Conservation (phyloP, 2,329 filamentous ascomycete genomes). For the Hypoxylon rubiginosum region DNA sequence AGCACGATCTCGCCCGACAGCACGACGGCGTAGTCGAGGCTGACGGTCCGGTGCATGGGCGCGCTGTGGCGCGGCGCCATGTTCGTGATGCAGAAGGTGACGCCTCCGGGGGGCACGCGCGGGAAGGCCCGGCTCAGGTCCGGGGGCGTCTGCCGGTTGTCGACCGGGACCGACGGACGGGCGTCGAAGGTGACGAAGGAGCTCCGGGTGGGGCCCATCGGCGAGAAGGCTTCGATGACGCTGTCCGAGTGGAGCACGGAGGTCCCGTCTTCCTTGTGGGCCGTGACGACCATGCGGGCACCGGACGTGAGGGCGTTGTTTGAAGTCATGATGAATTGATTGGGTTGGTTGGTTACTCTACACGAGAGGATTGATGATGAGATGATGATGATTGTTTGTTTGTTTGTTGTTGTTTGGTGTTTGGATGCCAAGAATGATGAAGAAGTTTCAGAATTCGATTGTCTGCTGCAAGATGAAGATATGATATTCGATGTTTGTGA, state of each 20-base stretch:
- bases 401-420: too few species aligned
- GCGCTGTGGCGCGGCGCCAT: constrained; percentile 48
- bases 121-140: constrained; percentile 45
- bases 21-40: constrained; percentile 57
- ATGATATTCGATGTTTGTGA: background rate
- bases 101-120: constrained; percentile 53
- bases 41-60: constrained; percentile 60
- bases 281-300: constrained; percentile 31
- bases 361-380: background rate
- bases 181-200: constrained; percentile 29
- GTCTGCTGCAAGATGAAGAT: background rate
- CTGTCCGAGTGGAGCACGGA: constrained; percentile 32
- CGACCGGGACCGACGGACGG: constrained; percentile 24
- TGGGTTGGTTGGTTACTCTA: background rate
- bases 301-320: constrained; percentile 9
- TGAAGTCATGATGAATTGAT: constrained; percentile 24
- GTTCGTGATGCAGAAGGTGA: constrained; percentile 54
- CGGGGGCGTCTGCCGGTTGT: constrained; percentile 22
- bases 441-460: background rate
- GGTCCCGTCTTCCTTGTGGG: constrained; percentile 22
- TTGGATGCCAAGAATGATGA: too few species aligned
- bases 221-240: constrained; percentile 24
- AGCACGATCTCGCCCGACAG: constrained; percentile 57
- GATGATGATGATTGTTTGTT: too few species aligned
- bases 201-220: constrained; percentile 16